Conservation (phyloP, 2,329 filamentous ascomycete genomes). For the Apiospora saccharicola region DNA sequence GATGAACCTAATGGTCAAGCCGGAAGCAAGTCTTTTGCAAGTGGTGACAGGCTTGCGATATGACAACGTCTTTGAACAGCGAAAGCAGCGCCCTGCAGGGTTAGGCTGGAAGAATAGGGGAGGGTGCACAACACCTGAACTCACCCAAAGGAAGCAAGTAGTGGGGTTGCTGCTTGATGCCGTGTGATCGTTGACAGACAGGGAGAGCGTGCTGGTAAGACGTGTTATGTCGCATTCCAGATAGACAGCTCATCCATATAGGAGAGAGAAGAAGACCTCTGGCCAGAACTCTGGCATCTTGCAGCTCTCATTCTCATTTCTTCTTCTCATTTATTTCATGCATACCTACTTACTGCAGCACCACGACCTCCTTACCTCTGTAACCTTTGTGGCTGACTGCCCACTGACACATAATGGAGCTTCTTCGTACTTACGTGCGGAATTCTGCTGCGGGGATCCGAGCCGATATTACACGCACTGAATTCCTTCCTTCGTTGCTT, state of each 20-base stretch:
- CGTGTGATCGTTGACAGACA: not conserved
- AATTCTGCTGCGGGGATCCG: not conserved
- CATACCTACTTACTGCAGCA: not conserved
- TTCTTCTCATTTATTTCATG: not conserved
- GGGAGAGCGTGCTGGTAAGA: not conserved
- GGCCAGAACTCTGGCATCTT: not conserved
- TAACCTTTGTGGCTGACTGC: slow-evolving; percentile 16
- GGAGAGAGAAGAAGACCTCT: not conserved
- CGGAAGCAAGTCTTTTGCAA: slow-evolving; percentile 8
- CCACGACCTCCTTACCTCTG: not conserved
- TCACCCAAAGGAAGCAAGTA: not conserved
- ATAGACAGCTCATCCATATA: not conserved
- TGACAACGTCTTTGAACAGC: not conserved
- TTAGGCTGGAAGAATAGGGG: not conserved
- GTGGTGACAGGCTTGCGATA: slow-evolving; percentile 10
- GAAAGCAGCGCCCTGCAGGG: not conserved
- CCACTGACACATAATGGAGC: slow-evolving; percentile 10
- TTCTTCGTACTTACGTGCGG: not conserved
- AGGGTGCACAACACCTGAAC: not conserved
- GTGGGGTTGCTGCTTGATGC: not conserved
- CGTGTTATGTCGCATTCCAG: not conserved
- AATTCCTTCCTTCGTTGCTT: slow-evolving; percentile 29
- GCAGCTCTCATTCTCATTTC: not conserved
- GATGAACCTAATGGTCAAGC: slow-evolving; percentile 17
- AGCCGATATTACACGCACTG: slow-evolving; percentile 14